phyloP scores from a whole-genome alignment of 2,329 filamentous ascomycete species.

The Penicillium nordicum region DNA sequence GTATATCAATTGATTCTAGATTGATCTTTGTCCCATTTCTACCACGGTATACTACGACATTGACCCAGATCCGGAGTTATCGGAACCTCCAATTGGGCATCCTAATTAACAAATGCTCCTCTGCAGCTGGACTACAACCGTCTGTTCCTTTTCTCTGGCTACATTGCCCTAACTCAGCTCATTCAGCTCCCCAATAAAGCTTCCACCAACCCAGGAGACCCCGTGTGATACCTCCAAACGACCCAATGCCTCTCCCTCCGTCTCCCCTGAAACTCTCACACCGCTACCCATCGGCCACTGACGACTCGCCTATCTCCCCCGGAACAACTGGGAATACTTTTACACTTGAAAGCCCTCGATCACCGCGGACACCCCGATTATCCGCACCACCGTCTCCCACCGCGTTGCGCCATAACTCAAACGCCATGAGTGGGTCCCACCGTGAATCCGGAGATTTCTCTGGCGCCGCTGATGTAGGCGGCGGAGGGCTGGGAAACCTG shows the following conservation, averaged over 20 bases:
- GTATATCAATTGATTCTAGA: neutral
- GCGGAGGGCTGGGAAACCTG: constrained; percentile 56
- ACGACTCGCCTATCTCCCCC: constrained; percentile 37
- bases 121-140: constrained; percentile 6
- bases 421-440: constrained; percentile 34
- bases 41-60: neutral
- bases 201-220: neutral
- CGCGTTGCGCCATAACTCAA: constrained; percentile 37
- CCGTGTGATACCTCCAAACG: constrained; percentile 5
- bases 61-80: constrained; percentile 2
- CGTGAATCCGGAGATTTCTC: constrained; percentile 42
- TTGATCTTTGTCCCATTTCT: neutral
- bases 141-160: neutral
- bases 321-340: constrained; percentile 31
- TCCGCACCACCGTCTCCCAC: constrained; percentile 41
- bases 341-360: constrained; percentile 30
- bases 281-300: constrained; percentile 39
- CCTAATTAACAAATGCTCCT: neutral
- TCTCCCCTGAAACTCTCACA: constrained; percentile 39
- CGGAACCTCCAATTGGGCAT: neutral
- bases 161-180: neutral
- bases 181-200: neutral
- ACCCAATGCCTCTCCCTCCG: constrained; percentile 30
- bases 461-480: constrained; percentile 26
- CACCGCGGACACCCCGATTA: constrained; percentile 35